Evolutionary conservation across 495 filamentous ascomycete species (phyloP).

Genomic region (Schizothecium vesticola): DNA sequence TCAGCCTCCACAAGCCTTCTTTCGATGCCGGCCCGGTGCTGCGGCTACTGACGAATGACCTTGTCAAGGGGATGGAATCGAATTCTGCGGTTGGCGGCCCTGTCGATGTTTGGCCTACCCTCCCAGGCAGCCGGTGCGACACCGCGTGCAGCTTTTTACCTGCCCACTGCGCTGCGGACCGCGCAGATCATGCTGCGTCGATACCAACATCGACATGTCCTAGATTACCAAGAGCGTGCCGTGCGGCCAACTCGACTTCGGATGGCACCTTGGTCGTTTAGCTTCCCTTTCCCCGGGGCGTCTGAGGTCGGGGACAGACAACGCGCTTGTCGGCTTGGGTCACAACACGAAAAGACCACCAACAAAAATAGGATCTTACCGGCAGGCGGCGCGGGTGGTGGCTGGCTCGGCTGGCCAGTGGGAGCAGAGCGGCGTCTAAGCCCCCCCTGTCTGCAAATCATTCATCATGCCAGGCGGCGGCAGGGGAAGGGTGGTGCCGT

Average conservation of each 20-base stretch:
- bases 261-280: conserved; percentile 1
- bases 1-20: neutral
- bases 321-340: neutral
- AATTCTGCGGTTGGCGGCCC: conserved; percentile 2
- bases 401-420: conserved; percentile 17
- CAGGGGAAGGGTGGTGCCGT: neutral
- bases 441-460: conserved; percentile 17
- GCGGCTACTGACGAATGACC: neutral
- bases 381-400: conserved; percentile 15
- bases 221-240: neutral
- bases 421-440: conserved; percentile 8
- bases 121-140: neutral
- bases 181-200: conserved; percentile 5
- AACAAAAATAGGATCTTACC: conserved; percentile 27
- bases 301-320: neutral
- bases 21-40: neutral
- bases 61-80: neutral
- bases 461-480: neutral
- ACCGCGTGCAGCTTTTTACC: neutral
- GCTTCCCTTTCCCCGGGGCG: neutral
- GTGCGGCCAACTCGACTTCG: neutral
- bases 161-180: neutral
- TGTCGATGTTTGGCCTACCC: neutral
- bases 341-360: neutral
- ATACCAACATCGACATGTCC: neutral